Conservation (phyloP, 75 land plant genomes). For the Pinus albicaulis region DNA sequence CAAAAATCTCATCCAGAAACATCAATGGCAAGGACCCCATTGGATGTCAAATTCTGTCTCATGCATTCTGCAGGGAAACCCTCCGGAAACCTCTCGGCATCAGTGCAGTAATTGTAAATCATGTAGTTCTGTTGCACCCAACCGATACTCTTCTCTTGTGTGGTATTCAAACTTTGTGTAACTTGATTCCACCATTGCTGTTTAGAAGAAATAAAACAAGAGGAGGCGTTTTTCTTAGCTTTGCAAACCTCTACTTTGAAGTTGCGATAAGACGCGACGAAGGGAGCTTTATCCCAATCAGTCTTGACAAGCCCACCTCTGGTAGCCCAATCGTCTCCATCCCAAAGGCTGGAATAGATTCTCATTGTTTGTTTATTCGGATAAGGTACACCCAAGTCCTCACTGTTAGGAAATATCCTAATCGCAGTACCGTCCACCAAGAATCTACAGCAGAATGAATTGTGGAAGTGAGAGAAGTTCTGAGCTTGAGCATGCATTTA, state of each 20-base stretch:
- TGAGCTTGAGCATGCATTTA: too few relatives aligned
- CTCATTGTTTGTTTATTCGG: conserved; percentile 11
- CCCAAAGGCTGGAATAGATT: conserved; percentile 15
- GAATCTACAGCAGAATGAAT: not conserved
- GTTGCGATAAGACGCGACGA: not conserved
- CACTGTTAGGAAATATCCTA: conserved; percentile 10
- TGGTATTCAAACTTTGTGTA: not conserved
- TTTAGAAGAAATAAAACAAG: not conserved
- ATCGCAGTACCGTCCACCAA: conserved; percentile 14
- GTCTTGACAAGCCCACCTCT: conserved; percentile 12
- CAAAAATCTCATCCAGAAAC: too few relatives aligned
- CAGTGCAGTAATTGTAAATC: too few relatives aligned
- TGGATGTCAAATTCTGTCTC: too few relatives aligned
- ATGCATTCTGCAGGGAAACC: too few relatives aligned
- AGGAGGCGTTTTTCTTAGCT: too few relatives aligned
- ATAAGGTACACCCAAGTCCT: conserved; percentile 11
- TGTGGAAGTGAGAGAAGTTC: too few relatives aligned
- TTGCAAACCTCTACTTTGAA: not conserved
- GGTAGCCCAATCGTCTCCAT: conserved; percentile 27
- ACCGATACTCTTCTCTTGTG: not conserved
- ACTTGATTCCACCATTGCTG: not conserved
- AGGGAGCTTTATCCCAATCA: conserved; percentile 2
- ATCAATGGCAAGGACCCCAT: too few relatives aligned
- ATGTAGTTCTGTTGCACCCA: too few relatives aligned
- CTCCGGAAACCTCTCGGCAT: too few relatives aligned